These are phyloP conservation scores for Lachancea sp. DNA, from an alignment of 805 yeast genomes.

Conservation along the genomic window DNA sequence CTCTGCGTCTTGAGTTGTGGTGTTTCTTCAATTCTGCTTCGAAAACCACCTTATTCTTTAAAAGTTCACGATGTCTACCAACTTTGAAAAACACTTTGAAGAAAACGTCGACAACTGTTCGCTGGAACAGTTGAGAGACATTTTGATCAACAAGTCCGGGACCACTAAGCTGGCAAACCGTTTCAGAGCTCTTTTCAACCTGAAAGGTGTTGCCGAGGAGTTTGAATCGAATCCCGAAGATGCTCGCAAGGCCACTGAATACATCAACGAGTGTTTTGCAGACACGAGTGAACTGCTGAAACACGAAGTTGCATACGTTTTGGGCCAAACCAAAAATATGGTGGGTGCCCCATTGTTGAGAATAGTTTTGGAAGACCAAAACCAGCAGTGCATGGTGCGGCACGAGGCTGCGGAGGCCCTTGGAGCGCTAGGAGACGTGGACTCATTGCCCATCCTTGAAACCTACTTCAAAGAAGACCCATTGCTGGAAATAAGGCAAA, in stretches of 20 bases:
- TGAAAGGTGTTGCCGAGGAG: conserved; percentile 81
- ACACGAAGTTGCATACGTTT: conserved; percentile 95
- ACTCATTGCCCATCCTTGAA: conserved; percentile 59
- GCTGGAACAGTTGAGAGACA: conserved; percentile 66
- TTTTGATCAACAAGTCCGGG: conserved; percentile 59
- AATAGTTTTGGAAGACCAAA: conserved; percentile 55
- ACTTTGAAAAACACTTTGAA: conserved; percentile 33
- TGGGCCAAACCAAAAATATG: conserved; percentile 89
- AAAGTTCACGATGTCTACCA: conserved; percentile 28
- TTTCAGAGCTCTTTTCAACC: conserved; percentile 88
- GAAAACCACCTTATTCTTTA: background rate
- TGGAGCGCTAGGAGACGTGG: conserved; percentile 86
- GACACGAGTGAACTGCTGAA: conserved; percentile 85
- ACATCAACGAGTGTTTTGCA: conserved; percentile 76
- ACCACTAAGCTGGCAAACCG: conserved; percentile 72
- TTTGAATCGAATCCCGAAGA: conserved; percentile 43
- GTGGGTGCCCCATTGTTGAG: conserved; percentile 71
- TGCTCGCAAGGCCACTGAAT: conserved; percentile 66
- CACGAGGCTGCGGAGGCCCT: conserved; percentile 99
- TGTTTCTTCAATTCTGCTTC: background rate
- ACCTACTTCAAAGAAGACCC: conserved; percentile 69
- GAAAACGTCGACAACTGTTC: conserved; percentile 35
- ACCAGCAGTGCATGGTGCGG: conserved; percentile 92
- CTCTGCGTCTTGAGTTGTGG: background rate
- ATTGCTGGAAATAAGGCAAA: conserved; percentile 82